phyloP scores from a whole-genome alignment of 805 yeast species.

The Teunomyces tritomae region DNA sequence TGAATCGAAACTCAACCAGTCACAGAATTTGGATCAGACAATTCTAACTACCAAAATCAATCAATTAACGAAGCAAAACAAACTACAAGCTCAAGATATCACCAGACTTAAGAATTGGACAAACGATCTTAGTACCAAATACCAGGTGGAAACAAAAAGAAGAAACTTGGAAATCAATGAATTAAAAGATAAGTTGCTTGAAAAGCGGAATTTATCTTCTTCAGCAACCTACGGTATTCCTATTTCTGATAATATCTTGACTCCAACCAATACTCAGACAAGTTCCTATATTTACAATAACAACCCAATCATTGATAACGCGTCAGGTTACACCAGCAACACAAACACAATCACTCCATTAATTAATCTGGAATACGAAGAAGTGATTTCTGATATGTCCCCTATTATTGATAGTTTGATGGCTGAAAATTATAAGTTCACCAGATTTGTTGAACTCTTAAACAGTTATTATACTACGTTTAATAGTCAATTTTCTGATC shows the following conservation, averaged over 20 bases:
- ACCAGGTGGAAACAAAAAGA: constrained; percentile 34
- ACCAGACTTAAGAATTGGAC: constrained; percentile 26
- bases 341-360: background rate
- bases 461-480: constrained; percentile 27
- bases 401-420: constrained; percentile 35
- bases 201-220: constrained; percentile 29
- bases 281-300: constrained; percentile 23
- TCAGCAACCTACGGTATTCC: constrained; percentile 28
- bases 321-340: constrained; percentile 7
- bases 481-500: constrained; percentile 24
- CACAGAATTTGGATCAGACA: constrained; percentile 17
- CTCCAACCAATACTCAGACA: constrained; percentile 19
- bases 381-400: constrained; percentile 31
- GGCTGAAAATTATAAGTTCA: constrained; percentile 35
- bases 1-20: constrained; percentile 17
- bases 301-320: constrained; percentile 29
- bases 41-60: constrained; percentile 14
- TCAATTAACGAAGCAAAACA: constrained; percentile 18
- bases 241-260: constrained; percentile 6
- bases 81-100: constrained; percentile 29
- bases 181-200: constrained; percentile 34
- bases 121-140: constrained; percentile 29
- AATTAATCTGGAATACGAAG: constrained; percentile 26
- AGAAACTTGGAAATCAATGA: constrained; percentile 30
- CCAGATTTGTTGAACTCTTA: constrained; percentile 26